A percentile compares a stretch with the other conserved stretches of the same genome.
These are phyloP conservation scores for Thalassiosira oceanica DNA, from an alignment of 352 stramenopile genomes.

Conservation along the genomic window DNA sequence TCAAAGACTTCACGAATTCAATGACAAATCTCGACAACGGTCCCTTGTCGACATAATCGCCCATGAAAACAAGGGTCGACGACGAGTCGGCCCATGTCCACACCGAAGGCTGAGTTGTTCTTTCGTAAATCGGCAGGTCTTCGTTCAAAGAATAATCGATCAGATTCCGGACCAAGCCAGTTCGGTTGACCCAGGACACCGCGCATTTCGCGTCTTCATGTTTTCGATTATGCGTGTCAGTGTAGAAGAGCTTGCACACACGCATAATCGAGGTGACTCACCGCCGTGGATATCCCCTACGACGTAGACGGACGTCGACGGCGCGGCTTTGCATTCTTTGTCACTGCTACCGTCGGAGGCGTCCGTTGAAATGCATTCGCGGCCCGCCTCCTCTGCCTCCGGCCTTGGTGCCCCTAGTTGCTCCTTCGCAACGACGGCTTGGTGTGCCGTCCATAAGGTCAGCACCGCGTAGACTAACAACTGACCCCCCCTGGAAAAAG, in stretches of 20 bases:
- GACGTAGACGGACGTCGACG: conserved; percentile 42
- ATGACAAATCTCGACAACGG: conserved; percentile 52
- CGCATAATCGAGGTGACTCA: too few relatives aligned
- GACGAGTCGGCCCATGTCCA: conserved; percentile 38
- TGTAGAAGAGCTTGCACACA: too few relatives aligned
- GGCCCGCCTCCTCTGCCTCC: too few relatives aligned
- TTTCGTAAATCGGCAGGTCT: conserved; percentile 12
- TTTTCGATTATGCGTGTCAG: too few relatives aligned
- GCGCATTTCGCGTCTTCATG: conserved; percentile 57
- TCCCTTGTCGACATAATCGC: conserved; percentile 70
- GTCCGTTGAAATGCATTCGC: too few relatives aligned
- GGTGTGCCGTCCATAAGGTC: too few relatives aligned
- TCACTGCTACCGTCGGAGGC: too few relatives aligned
- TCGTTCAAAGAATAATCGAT: neutral
- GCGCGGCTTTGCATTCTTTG: neutral
- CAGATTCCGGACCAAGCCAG: conserved; percentile 42
- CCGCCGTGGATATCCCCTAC: conserved; percentile 67
- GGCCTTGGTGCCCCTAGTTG: too few relatives aligned
- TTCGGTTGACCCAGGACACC: conserved; percentile 52
- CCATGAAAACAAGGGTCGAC: conserved; percentile 55
- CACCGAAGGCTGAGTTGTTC: conserved; percentile 24
- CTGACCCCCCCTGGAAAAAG: too few relatives aligned
- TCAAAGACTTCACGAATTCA: conserved; percentile 57
- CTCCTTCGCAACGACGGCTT: too few relatives aligned
- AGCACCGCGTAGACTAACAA: too few relatives aligned